Percentiles rank a stretch among this genome's conserved stretches.
phyloP scores from a whole-genome alignment of 345 rosid species.

The Eucalyptus melliodora region DNA sequence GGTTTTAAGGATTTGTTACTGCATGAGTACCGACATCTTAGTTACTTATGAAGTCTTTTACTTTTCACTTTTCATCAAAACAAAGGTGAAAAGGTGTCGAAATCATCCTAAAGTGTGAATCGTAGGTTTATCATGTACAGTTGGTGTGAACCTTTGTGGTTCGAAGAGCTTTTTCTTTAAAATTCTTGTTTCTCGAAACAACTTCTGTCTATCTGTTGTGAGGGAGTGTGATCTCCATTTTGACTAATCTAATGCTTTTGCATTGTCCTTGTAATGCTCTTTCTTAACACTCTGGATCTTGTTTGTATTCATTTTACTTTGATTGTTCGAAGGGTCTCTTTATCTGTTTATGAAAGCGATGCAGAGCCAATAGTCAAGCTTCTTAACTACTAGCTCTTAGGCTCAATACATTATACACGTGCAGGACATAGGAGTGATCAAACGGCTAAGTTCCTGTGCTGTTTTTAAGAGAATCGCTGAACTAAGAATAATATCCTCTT shows the following conservation, averaged over 20 bases:
- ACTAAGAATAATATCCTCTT: neutral
- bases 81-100: neutral
- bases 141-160: neutral
- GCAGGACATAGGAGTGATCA: neutral
- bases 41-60: neutral
- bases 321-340: neutral
- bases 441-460: neutral
- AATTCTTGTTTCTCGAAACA: neutral
- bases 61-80: neutral
- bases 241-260: neutral
- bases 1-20: neutral
- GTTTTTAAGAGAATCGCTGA: neutral
- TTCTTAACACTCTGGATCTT: neutral
- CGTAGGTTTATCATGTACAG: neutral
- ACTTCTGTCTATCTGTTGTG: neutral
- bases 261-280: neutral
- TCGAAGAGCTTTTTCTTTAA: neutral
- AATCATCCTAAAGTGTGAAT: neutral
- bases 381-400: neutral
- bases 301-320: neutral
- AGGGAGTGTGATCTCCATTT: neutral
- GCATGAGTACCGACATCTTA: neutral
- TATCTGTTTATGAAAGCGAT: neutral
- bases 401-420: neutral
- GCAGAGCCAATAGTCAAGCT: neutral